Evolutionary conservation across 2,329 filamentous ascomycete species (phyloP), one percentile per base, ranked within the genome.

Genomic region (Teratosphaeria epicoccoides): DNA sequence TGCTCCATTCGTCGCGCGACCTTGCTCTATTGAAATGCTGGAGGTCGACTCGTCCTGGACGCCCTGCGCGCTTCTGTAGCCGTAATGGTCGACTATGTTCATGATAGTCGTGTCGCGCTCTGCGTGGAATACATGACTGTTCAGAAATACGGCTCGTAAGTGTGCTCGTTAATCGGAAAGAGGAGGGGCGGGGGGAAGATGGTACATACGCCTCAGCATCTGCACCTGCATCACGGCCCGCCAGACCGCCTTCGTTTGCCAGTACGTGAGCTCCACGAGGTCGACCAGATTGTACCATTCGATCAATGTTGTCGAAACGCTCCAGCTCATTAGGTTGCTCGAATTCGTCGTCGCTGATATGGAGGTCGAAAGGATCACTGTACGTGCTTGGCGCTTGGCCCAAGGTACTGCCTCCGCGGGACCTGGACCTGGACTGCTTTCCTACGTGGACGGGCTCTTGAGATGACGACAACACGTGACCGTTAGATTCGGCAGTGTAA

Each of bases 71-170:
- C n/a, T 26, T 20, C 20, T 51, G 44, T 50, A 59, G 45, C 61
- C 59, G 50, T 66, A 66, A n/a, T 49, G 52, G 11, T 57, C 58
- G 40, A 63, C 43, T 45, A 66, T 60, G 17, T 55, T 55, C 24
- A 49, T 52, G 46, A 65, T 54, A 4, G 62, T 62, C 20, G 59
- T 56, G 44, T 62, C 59, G 40, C 54, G 55, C 33, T 59, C 56
- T 20, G 46, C 48, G 26, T 54, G 55, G 43, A 47, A 46, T 20
- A 47, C 53, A 25, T 49, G 51, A 55, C 62, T 65, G 59, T 58
- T 53, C 51, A 51, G 57, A 55, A 52, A 64, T 63, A 57, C 54
- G 59, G 55, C 59, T 66, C 57, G 64, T 66, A 65, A 66, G 61
- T 66, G 63, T 54, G 54, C 57, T 65, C 61, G 64, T 55, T 29